Evolutionary conservation across 2,329 filamentous ascomycete genomes (phyloP).

Genomic region (Apiospora koreana): DNA sequence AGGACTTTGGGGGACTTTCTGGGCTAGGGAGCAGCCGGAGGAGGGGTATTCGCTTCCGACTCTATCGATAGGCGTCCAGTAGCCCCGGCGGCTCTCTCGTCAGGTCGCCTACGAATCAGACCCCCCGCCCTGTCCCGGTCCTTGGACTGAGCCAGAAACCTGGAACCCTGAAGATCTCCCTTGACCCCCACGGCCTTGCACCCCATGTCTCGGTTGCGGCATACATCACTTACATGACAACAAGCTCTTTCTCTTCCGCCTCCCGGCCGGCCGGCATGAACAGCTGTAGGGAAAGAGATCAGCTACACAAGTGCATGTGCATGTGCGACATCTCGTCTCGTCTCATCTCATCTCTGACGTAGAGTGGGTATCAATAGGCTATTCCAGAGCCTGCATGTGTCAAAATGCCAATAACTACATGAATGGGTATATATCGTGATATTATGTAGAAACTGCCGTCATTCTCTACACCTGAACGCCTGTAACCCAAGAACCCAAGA

Average conservation of each 20-base stretch:
- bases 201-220: background rate
- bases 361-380: background rate
- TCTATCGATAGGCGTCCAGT: background rate
- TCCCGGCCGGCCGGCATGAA: background rate
- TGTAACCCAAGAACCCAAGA: background rate
- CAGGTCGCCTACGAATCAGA: background rate
- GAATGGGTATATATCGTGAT: too few relatives aligned
- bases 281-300: background rate
- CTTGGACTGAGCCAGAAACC: background rate
- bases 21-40: background rate
- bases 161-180: background rate
- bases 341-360: background rate
- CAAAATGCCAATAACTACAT: background rate
- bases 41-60: background rate
- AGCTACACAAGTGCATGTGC: background rate
- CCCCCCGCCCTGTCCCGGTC: background rate
- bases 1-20: background rate
- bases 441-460: background rate
- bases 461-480: background rate
- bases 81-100: background rate
- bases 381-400: background rate
- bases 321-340: background rate
- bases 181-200: conserved; percentile 1
- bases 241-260: background rate
- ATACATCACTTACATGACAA: background rate